A percentile compares a stretch with the other conserved stretches of the same genome.
These are phyloP conservation scores for Plectosphaerella plurivora DNA, from an alignment of 2,329 filamentous ascomycete genomes.

Conservation along the genomic window DNA sequence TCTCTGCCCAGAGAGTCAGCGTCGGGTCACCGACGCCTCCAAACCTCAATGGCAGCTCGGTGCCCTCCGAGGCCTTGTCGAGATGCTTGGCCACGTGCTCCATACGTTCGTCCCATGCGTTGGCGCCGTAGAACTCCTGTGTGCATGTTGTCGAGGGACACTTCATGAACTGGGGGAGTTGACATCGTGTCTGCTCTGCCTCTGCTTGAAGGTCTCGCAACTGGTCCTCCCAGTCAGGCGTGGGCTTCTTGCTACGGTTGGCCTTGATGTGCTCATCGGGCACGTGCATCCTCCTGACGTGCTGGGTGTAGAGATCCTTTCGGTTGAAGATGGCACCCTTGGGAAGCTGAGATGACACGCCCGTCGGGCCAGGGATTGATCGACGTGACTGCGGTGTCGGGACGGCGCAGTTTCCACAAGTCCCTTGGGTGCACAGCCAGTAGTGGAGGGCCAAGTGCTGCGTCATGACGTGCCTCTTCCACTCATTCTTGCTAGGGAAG, in stretches of 20 bases:
- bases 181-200: slow-evolving; percentile 58
- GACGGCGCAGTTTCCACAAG: slow-evolving; percentile 36
- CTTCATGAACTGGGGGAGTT: slow-evolving; percentile 52
- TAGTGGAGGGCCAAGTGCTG: slow-evolving; percentile 73
- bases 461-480: slow-evolving; percentile 82
- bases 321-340: slow-evolving; percentile 75
- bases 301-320: slow-evolving; percentile 88
- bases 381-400: slow-evolving; percentile 8
- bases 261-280: slow-evolving; percentile 37
- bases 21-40: slow-evolving; percentile 31
- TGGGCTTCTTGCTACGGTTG: slow-evolving; percentile 27
- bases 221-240: slow-evolving; percentile 42
- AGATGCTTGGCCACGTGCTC: slow-evolving; percentile 84
- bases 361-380: not conserved
- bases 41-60: slow-evolving; percentile 26
- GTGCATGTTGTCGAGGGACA: slow-evolving; percentile 62
- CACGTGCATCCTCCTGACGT: slow-evolving; percentile 80
- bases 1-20: slow-evolving; percentile 35
- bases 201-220: slow-evolving; percentile 52
- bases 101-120: slow-evolving; percentile 76
- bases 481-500: slow-evolving; percentile 86
- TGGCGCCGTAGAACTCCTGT: slow-evolving; percentile 52
- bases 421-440: slow-evolving; percentile 70
- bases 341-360: slow-evolving; percentile 23
- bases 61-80: slow-evolving; percentile 44